Evolutionary conservation across 2,329 filamentous ascomycete species (phyloP), one percentile per base, ranked within the genome.

Genomic region (Ceratocystis lukuohia): DNA sequence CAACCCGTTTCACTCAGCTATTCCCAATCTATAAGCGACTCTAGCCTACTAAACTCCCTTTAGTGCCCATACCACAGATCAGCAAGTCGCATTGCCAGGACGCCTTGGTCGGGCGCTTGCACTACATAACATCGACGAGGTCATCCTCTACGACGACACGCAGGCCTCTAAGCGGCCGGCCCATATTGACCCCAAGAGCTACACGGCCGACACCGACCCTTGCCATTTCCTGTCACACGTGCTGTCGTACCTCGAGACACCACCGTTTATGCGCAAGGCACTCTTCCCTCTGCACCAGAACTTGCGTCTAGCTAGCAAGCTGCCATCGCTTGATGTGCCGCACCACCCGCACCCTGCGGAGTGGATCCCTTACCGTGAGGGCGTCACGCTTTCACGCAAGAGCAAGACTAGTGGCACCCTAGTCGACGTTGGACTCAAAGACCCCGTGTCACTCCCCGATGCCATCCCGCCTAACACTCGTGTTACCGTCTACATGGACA

Each of bases 101-200:
- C 86, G 88, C 69, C 86, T 96, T 65, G 90, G 90, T 5, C 88
- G 91, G 65, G 89, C 89, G 44, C 82, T 91, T 64, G 88, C 89
- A 69, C 87, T 95, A 69, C 95, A 94, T 76, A 87, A 84, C 72
- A 82, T 96, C 70, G 91, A 96, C 73, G 91, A 96, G 76, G 81
- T 95, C 37, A 80, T 96, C 63, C 78, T 96, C 65, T 96, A 88
- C 74, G 85, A 93, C 72, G 91, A 95, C 75, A 80, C 79, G 45
- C 80, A 80, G 1, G 62, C 71, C 5, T 76, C 79, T 15, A 72
- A 78, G 41, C 80, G 80, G 41, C 76, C 78, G 37, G 75, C 74
- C 22, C 74, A 75, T 65, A 77, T 81, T 63, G 81, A 84, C 70
- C 77, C 79, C 63, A 75, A 79, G 61, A 75, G 78, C 71, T 81